These are phyloP conservation scores for Rhodocollybia butyracea DNA, from an alignment of 768 basidiomycete species.

Conservation along the genomic window DNA sequence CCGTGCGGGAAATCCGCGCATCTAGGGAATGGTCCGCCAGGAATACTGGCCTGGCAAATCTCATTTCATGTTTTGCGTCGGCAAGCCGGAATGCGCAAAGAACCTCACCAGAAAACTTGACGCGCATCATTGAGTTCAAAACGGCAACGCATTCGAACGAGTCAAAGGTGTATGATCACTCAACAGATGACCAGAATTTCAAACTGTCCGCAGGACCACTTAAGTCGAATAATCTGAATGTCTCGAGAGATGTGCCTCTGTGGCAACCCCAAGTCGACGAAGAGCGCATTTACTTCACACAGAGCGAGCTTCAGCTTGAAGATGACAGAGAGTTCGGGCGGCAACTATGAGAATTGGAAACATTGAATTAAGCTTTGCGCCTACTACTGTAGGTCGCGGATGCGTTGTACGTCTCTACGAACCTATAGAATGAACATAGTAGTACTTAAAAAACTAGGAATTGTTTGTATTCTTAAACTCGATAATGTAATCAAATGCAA, in stretches of 20 bases:
- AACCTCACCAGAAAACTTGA: neutral
- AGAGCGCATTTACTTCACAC: neutral
- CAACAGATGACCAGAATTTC: neutral
- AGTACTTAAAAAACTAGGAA: too few species aligned
- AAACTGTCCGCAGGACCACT: neutral
- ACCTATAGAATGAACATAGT: too few species aligned
- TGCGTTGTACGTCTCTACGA: too few species aligned
- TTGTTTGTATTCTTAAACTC: too few species aligned
- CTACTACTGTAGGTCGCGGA: too few species aligned
- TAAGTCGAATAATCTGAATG: neutral
- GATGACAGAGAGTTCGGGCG: neutral
- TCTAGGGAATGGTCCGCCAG: neutral
- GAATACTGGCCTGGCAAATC: neutral
- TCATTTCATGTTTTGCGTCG: neutral
- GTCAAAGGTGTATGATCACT: neutral
- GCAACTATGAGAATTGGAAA: neutral
- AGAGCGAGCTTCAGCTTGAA: neutral
- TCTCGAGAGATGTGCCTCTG: neutral
- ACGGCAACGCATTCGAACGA: neutral
- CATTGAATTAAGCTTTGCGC: too few species aligned
- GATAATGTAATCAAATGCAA: too few species aligned
- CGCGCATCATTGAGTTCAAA: conserved; percentile 4
- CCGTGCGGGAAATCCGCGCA: conserved; percentile 7
- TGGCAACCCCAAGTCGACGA: neutral
- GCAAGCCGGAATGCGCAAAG: neutral